Conservation (phyloP, 352 stramenopile genomes). For the Phytophthora niederhauseri region DNA sequence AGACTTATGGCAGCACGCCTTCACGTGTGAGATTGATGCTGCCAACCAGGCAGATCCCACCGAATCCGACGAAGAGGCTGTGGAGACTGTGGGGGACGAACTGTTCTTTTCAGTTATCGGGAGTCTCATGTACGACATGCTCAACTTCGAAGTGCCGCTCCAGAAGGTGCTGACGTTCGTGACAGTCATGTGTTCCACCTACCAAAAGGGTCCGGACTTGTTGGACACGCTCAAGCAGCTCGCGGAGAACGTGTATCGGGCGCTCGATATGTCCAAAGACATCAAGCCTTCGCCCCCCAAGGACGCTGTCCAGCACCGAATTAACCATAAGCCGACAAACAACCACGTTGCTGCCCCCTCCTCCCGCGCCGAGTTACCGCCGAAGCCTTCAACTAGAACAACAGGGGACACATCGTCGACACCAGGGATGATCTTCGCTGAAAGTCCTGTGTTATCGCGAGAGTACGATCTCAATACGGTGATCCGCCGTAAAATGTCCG, state of each 20-base stretch:
- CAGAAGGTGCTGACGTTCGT: slow-evolving; percentile 82
- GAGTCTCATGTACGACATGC: slow-evolving; percentile 87
- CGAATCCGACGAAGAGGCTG: slow-evolving; percentile 39
- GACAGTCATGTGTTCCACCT: slow-evolving; percentile 82
- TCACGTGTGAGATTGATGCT: slow-evolving; percentile 76
- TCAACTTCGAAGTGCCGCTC: slow-evolving; percentile 78
- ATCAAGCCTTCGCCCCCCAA: slow-evolving; percentile 45
- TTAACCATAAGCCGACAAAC: slow-evolving; percentile 19
- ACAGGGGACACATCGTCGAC: slow-evolving; percentile 4
- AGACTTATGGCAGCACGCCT: slow-evolving; percentile 88
- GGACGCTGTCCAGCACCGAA: slow-evolving; percentile 22
- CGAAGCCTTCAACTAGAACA: slow-evolving; percentile 5
- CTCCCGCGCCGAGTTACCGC: slow-evolving; percentile 2
- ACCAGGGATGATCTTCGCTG: slow-evolving; percentile 24
- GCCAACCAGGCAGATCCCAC: slow-evolving; percentile 49
- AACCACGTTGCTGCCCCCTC: slow-evolving; percentile 1
- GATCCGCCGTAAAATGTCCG: slow-evolving; percentile 80
- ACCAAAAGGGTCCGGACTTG: slow-evolving; percentile 75
- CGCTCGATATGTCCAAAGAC: slow-evolving; percentile 82
- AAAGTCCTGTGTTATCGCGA: slow-evolving; percentile 48
- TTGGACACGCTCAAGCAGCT: slow-evolving; percentile 78
- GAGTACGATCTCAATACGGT: slow-evolving; percentile 84
- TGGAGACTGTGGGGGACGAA: slow-evolving; percentile 59
- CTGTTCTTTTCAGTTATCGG: slow-evolving; percentile 86
- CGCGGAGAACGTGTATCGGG: slow-evolving; percentile 81